These are phyloP conservation scores for Skeletonema costatum DNA, from an alignment of 108 stramenopile species.

Conservation along the genomic window DNA sequence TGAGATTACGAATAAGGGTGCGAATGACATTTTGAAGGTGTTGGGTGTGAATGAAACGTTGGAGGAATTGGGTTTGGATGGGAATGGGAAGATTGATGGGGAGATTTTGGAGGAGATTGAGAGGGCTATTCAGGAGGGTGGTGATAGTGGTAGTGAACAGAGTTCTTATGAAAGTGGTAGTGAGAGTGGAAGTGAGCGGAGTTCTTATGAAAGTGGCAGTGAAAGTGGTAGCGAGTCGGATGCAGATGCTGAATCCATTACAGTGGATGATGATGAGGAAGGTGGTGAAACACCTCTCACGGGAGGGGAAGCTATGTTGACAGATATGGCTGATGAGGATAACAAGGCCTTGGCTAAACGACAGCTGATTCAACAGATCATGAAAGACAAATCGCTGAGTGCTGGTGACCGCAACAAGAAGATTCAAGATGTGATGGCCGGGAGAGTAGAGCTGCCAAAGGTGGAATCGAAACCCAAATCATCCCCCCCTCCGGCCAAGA, in stretches of 20 bases:
- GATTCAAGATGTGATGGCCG: slow-evolving; percentile 28
- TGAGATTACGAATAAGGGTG: slow-evolving; percentile 23
- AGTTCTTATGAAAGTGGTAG: neutral
- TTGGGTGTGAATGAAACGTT: slow-evolving; percentile 29
- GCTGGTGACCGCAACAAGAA: slow-evolving; percentile 10
- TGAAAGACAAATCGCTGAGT: slow-evolving; percentile 9
- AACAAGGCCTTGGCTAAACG: slow-evolving; percentile 17
- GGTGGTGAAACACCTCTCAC: neutral
- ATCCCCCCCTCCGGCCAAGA: neutral
- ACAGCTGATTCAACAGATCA: slow-evolving; percentile 7
- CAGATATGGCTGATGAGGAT: slow-evolving; percentile 26
- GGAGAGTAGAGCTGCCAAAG: neutral
- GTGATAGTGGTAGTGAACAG: neutral
- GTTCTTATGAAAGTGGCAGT: neutral
- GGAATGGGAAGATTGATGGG: slow-evolving; percentile 25
- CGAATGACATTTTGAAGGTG: slow-evolving; percentile 37
- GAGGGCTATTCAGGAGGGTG: slow-evolving; percentile 3
- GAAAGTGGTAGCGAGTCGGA: slow-evolving; percentile 15
- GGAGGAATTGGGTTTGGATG: slow-evolving; percentile 23
- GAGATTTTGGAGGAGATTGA: slow-evolving; percentile 26
- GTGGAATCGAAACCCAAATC: neutral
- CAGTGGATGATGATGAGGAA: neutral
- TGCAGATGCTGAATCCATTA: neutral
- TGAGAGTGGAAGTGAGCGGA: neutral
- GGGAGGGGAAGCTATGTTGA: neutral